Evolutionary conservation across 192 early-diverging fungal species (phyloP), one percentile per base, ranked within the genome.

Genomic region (Coemansia sp.): DNA sequence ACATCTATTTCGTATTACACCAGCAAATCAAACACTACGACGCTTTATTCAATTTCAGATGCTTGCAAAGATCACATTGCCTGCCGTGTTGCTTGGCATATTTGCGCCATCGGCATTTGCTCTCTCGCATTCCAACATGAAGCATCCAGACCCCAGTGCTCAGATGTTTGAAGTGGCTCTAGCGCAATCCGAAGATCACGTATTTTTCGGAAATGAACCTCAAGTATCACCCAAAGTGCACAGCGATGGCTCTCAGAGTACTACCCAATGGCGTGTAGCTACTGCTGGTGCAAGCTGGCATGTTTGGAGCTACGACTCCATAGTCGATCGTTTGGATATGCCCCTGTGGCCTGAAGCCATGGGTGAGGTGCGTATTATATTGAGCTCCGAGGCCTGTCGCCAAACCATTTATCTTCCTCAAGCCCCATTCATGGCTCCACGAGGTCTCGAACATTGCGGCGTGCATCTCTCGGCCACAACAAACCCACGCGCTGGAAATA

Each of bases 301-400:
- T 22, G 39, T 60, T 0, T 75, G 72, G 72, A 63, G 33, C 43
- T 48, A 67, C 57, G 27, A 44, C 24, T 29, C 64, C 1, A 22
- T 64, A 2, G 32, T 67, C 35, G 72, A 75, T 41, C 26, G 44
- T 27, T 33, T 64, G 4, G 65, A 60, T 27, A 37, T 75, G 46
- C 72, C 72, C 3, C 57, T 53, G 11, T 75, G 72, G 72, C 64
- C 72, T 2, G 50, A 44, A 5, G 43, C 24, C 25, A 75, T 68
- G 72, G 34, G 25, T 1, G 49, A 64, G 29, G 64, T 51, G 18
- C 51, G 72, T 20, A 35, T 75, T 11, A 49, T 75, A 2, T 27
- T 75, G 30, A 68, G 64, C 49, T 51, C 64, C 5, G 60, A 52
- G 9, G 50, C 49, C 53, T 75, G 72, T 35, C 72, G 72, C 44